Conservation (phyloP, 2,329 filamentous ascomycete genomes). For the Aspergillus sp. region DNA sequence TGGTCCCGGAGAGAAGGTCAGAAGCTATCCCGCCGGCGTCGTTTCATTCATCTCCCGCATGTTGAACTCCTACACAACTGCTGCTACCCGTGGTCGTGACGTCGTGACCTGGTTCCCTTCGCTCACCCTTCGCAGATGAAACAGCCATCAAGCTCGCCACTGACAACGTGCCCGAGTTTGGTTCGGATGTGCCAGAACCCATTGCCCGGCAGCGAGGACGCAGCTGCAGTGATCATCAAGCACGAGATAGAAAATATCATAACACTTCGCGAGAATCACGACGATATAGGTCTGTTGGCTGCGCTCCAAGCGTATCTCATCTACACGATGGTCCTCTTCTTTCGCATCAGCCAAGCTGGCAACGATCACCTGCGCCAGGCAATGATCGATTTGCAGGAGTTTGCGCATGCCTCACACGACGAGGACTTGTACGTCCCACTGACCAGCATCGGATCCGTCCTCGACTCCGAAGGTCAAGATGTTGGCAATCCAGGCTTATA, state of each 20-base stretch:
- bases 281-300: constrained; percentile 30
- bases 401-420: constrained; percentile 35
- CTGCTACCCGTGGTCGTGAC: constrained; percentile 31
- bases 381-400: constrained; percentile 45
- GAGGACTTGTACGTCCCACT: constrained; percentile 39
- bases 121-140: constrained; percentile 37
- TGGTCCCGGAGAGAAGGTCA: constrained; percentile 37
- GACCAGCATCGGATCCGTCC: constrained; percentile 38
- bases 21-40: constrained; percentile 36
- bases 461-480: too few relatives aligned
- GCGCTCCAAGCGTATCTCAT: constrained; percentile 48
- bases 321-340: constrained; percentile 45
- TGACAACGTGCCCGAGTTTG: constrained; percentile 39
- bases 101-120: constrained; percentile 39
- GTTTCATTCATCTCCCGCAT: constrained; percentile 36
- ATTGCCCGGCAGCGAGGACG: constrained; percentile 19
- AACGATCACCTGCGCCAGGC: constrained; percentile 33
- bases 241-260: constrained; percentile 39
- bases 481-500: too few relatives aligned
- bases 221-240: constrained; percentile 30
- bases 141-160: constrained; percentile 21
- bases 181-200: constrained; percentile 33
- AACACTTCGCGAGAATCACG: constrained; percentile 5
- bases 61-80: constrained; percentile 40
- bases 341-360: constrained; percentile 23